These are phyloP conservation scores for Zymoseptoria passerinii DNA, from an alignment of 2,329 filamentous ascomycete species.

Conservation along the genomic window DNA sequence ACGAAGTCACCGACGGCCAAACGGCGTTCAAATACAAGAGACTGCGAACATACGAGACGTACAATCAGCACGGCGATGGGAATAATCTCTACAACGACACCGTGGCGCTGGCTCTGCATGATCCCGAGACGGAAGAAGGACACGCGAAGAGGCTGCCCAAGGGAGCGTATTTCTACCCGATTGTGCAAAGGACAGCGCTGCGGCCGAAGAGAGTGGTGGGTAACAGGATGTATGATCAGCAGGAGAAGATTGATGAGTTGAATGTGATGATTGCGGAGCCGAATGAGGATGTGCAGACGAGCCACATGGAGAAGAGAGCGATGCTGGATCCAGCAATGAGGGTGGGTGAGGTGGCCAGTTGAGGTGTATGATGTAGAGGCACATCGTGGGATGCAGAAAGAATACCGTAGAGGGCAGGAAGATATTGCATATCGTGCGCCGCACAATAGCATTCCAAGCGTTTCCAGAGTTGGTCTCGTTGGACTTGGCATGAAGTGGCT, in stretches of 20 bases:
- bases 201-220: conserved; percentile 37
- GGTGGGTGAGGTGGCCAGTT: conserved; percentile 4
- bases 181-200: conserved; percentile 49
- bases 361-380: not conserved
- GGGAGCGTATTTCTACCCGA: conserved; percentile 56
- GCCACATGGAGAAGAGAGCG: conserved; percentile 8
- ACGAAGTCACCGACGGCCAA: conserved; percentile 29
- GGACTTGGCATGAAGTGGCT: no score
- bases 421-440: not conserved
- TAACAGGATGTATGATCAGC: conserved; percentile 15
- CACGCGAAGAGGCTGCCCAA: conserved; percentile 37
- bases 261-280: conserved; percentile 19
- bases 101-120: conserved; percentile 51
- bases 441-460: not conserved
- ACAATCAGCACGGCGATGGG: conserved; percentile 43
- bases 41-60: conserved; percentile 53
- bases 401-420: no score
- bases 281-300: conserved; percentile 7
- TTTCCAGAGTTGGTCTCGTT: no score
- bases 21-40: conserved; percentile 48
- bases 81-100: conserved; percentile 47
- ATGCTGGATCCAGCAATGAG: conserved; percentile 12
- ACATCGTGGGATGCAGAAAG: no score
- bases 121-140: conserved; percentile 36
- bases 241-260: conserved; percentile 17